Percentiles rank a stretch among this genome's conserved stretches.
phyloP scores from a whole-genome alignment of 257 asterid genomes.

The Solanum commersonii region DNA sequence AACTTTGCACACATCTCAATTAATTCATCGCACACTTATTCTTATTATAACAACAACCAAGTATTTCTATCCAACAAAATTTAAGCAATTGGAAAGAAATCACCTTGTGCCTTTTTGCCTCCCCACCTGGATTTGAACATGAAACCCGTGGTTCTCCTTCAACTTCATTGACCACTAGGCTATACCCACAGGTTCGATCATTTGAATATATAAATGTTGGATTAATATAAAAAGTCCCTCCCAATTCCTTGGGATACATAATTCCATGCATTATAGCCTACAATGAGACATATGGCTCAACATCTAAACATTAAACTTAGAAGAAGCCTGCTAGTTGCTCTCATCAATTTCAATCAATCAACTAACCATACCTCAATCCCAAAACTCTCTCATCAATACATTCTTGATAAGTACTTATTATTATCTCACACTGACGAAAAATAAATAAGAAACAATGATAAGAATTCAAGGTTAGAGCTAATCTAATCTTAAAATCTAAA shows the following conservation, averaged over 20 bases:
- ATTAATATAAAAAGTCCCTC: not conserved
- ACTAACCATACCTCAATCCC: not conserved
- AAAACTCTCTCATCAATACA: not conserved
- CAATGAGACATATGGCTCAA: not conserved
- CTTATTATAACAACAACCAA: not conserved
- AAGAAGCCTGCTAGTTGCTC: not conserved
- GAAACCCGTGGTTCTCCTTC: not conserved
- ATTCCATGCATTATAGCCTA: not conserved
- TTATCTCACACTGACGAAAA: not conserved
- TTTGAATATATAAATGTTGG: not conserved
- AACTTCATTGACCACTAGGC: not conserved
- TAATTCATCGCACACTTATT: not conserved
- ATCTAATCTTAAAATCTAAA: not conserved
- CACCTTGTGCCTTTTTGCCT: not conserved
- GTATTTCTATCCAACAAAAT: not conserved
- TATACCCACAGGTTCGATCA: not conserved
- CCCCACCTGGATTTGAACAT: not conserved
- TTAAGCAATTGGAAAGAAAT: not conserved
- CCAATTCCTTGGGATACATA: not conserved
- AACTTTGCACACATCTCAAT: not conserved
- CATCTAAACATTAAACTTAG: not conserved
- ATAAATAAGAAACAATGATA: not conserved
- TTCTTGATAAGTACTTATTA: not conserved
- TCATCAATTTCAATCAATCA: not conserved
- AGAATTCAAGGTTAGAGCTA: not conserved